Conservation (phyloP, 441 rosid species). For the Erodium chrysanthum region DNA sequence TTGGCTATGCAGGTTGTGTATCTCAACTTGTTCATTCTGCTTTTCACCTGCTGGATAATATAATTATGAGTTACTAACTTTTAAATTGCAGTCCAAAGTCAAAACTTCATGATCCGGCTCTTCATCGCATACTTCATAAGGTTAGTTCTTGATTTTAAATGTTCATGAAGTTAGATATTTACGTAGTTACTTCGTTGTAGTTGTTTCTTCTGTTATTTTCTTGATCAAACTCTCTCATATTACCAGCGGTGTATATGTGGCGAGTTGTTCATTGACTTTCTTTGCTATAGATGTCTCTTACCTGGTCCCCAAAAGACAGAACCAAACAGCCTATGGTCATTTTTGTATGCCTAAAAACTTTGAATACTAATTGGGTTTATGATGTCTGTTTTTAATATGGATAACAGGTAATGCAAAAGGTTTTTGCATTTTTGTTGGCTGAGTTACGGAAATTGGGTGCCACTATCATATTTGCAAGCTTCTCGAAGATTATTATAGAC, state of each 20-base stretch:
- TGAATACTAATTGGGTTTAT: constrained; percentile 13
- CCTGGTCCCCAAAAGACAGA: not conserved
- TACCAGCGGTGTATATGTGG: not conserved
- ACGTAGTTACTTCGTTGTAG: not conserved
- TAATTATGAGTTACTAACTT: constrained; percentile 16
- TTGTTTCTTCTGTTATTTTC: not conserved
- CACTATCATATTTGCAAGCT: constrained; percentile 77
- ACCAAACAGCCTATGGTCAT: not conserved
- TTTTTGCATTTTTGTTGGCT: constrained; percentile 81
- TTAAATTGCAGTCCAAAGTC: constrained; percentile 63
- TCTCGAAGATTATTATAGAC: constrained; percentile 78
- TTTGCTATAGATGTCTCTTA: not conserved
- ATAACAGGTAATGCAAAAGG: constrained; percentile 94
- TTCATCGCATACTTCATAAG: constrained; percentile 90
- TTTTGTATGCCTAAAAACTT: not conserved
- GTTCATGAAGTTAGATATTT: not conserved
- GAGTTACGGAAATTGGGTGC: constrained; percentile 94
- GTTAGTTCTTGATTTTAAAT: constrained; percentile 25
- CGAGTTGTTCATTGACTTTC: no score
- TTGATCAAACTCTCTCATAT: not conserved
- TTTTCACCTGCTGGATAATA: constrained; percentile 18
- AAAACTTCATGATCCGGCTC: constrained; percentile 95
- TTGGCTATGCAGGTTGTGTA: constrained; percentile 88
- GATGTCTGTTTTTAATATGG: constrained; percentile 1
- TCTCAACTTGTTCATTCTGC: constrained; percentile 14